Base-by-base conservation (phyloP, 495 filamentous ascomycete genomes). In the Amphirosellinia nigrospora region DNA sequence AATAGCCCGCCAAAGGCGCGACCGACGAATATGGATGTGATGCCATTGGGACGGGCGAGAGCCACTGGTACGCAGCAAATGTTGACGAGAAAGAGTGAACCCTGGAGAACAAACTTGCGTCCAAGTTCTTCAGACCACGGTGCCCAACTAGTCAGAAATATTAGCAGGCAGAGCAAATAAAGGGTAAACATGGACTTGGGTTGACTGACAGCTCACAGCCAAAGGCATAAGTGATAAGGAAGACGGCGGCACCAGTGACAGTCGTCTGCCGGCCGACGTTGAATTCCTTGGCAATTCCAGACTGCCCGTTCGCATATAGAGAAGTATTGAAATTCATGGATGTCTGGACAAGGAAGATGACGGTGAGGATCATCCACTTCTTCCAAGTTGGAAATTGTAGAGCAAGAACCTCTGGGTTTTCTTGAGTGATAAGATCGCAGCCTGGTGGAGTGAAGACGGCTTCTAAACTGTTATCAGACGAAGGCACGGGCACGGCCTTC, bases 261-360 rank as follows among this genome's bases (percentile, higher is more conserved):
- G 90, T 90, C 0, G 85, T 85, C 75, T 91, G 89, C 26, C 79
- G 79, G 71, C 86, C 89, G 71, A 94, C 88, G 23, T 81, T 65
- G 72, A 91, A 93, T 48, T 91, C 80, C 52, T 87, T 77, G 0
- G 86, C 82, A 61, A 94, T 86, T 2, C 87, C 87, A 3, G 71
- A 72, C 16, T 93, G 80, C 6, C 85, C 91, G 70, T 91, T 91
- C 26, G 89, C 83, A 75, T 92, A 94, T 9, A 93, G 83, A 45
- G 87, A 88, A 6, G 89, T 89, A 80, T 94, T 94, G 81, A 94
- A 90, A 79, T 94, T 94, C 92, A 94, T 94, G 5, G 91, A 93
- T 52, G 90, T 87, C 72, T 94, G 92, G 0, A 94, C 90, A 23
- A 86, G 74, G 77, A 94, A 93, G 73, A 94, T 89, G 70, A 92